Evolutionary conservation across 2,329 filamentous ascomycete species (phyloP).

Genomic region (Rhexocercosporidium sp.): DNA sequence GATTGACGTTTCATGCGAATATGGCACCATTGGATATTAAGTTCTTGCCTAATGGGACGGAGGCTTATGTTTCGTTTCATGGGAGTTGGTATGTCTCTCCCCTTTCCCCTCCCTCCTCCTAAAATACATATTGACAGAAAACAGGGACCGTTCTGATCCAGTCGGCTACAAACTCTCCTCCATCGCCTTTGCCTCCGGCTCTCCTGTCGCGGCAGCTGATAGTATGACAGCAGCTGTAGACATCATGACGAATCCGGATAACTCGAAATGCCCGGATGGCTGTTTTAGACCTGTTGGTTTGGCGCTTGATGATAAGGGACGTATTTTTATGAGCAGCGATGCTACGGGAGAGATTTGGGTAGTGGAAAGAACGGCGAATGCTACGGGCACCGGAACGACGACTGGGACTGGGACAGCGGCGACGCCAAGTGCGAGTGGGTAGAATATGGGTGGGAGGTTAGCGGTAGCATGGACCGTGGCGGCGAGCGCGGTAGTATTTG

Average conservation of each 20-base stretch:
- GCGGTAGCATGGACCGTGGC: no score
- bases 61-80: conserved; percentile 65
- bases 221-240: conserved; percentile 56
- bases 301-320: conserved; percentile 47
- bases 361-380: no score
- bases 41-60: conserved; percentile 62
- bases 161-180: conserved; percentile 54
- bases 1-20: conserved; percentile 68
- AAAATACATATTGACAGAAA: no score
- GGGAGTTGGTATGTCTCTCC: conserved; percentile 28
- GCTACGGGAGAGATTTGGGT: no score
- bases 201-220: conserved; percentile 46
- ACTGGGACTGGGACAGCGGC: no score
- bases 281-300: conserved; percentile 71
- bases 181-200: conserved; percentile 50
- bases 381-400: no score
- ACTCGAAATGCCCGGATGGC: conserved; percentile 55
- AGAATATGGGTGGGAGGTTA: no score
- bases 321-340: no score
- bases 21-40: conserved; percentile 74
- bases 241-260: conserved; percentile 61
- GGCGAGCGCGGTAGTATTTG: no score
- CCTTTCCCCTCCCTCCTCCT: neutral
- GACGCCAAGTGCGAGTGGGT: no score
- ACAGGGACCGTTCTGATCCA: conserved; percentile 58